These are phyloP conservation scores for Inosperma sp. DNA, from an alignment of 768 basidiomycete genomes.

Conservation along the genomic window DNA sequence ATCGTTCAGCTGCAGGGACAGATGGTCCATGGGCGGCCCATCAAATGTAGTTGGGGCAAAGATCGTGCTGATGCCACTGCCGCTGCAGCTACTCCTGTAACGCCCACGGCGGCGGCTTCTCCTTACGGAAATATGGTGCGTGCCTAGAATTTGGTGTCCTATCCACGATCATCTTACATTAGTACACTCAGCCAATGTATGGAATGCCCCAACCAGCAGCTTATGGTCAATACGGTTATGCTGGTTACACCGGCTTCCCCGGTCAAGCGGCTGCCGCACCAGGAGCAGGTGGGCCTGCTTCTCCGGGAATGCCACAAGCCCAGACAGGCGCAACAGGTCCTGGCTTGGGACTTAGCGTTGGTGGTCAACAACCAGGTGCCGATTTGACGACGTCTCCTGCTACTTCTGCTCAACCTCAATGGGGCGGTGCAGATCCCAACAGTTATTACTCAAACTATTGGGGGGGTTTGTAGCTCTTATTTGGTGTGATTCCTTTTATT, in stretches of 20 bases:
- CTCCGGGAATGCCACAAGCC: constrained; percentile 58
- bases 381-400: constrained; percentile 49
- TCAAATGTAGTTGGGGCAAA: constrained; percentile 99
- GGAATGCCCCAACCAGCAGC: constrained; percentile 80
- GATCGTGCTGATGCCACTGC: constrained; percentile 76
- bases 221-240: constrained; percentile 72
- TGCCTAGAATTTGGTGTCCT: neutral
- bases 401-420: constrained; percentile 67
- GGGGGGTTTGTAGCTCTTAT: constrained; percentile 54
- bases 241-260: constrained; percentile 68
- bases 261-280: constrained; percentile 49
- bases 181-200: constrained; percentile 66
- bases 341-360: constrained; percentile 51
- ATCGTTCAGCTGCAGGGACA: constrained; percentile 96
- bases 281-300: constrained; percentile 45
- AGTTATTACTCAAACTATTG: constrained; percentile 80
- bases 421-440: constrained; percentile 69
- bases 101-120: constrained; percentile 55
- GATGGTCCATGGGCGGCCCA: constrained; percentile 94
- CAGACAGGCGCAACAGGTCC: constrained; percentile 50
- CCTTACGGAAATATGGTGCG: constrained; percentile 81
- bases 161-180: constrained; percentile 7
- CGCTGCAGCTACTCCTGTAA: constrained; percentile 47
- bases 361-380: constrained; percentile 51
- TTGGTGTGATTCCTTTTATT: constrained; percentile 13